Conservation (phyloP, 805 yeast species). For the Metschnikowia lochheadii region DNA sequence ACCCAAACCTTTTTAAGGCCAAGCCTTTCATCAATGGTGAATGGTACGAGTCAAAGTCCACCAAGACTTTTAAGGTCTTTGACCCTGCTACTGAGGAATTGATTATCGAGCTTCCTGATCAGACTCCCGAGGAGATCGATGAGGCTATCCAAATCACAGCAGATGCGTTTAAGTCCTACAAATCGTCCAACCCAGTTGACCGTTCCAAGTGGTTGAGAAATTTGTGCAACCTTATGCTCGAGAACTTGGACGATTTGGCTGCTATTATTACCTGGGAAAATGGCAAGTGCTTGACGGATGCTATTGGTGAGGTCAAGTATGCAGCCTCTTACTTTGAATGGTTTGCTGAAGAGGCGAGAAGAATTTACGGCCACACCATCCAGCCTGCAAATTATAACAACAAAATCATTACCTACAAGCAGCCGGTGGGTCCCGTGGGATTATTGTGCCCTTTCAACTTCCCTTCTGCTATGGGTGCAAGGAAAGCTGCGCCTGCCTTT, state of each 20-base stretch:
- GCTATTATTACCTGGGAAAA: conserved; percentile 56
- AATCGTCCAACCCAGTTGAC: conserved; percentile 45
- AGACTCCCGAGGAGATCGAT: conserved; percentile 39
- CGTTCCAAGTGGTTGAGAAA: conserved; percentile 51
- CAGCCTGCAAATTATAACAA: conserved; percentile 50
- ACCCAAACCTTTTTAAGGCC: conserved; percentile 30
- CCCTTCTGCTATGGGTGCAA: conserved; percentile 64
- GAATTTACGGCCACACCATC: conserved; percentile 53
- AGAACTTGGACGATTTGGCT: conserved; percentile 55
- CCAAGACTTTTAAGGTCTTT: conserved; percentile 33
- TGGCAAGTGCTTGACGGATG: conserved; percentile 54
- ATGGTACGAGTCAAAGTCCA: conserved; percentile 36
- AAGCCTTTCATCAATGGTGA: conserved; percentile 37
- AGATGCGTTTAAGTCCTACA: conserved; percentile 43
- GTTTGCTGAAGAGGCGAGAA: conserved; percentile 53
- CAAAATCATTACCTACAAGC: conserved; percentile 50
- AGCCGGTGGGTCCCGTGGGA: conserved; percentile 63
- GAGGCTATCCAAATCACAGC: conserved; percentile 46
- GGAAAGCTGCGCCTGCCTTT: conserved; percentile 61
- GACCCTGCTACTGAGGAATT: conserved; percentile 40
- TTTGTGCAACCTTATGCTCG: conserved; percentile 47
- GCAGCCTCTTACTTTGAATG: conserved; percentile 50
- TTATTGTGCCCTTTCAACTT: conserved; percentile 65
- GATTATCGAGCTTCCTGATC: conserved; percentile 41
- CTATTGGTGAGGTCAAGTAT: conserved; percentile 52